Evolutionary conservation across 2,329 filamentous ascomycete genomes (phyloP).

Genomic region (Calonectria montana): DNA sequence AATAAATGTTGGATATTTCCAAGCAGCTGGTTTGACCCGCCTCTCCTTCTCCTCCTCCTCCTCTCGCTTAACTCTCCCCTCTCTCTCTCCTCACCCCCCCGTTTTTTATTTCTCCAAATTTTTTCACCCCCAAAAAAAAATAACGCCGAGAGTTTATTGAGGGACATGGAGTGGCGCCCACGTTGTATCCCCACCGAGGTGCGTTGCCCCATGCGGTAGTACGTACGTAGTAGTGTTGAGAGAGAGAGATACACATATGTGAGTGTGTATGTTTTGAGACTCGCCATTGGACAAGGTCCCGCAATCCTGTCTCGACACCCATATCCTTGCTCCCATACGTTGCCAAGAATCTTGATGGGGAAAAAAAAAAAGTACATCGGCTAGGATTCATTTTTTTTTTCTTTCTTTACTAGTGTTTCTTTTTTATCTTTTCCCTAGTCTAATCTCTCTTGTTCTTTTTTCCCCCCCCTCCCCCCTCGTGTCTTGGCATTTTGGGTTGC

Average conservation of each 20-base stretch:
- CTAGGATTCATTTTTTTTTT: not conserved
- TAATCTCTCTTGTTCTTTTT: constrained; percentile 3
- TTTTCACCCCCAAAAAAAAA: not conserved
- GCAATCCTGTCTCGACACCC: not conserved
- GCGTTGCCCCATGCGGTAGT: not conserved
- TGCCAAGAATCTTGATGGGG: not conserved
- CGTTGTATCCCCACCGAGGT: not conserved
- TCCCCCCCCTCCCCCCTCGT: not conserved
- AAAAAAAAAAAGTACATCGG: not conserved
- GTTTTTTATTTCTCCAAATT: not conserved
- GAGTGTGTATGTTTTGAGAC: not conserved
- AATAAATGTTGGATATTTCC: not conserved
- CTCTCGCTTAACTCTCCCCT: not conserved
- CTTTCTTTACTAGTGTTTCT: not conserved
- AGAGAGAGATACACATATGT: not conserved
- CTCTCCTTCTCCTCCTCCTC: not conserved
- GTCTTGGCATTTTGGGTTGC: not conserved
- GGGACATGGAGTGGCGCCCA: not conserved
- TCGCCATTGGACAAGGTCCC: not conserved
- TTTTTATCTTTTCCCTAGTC: too few relatives aligned
- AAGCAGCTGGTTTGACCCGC: not conserved
- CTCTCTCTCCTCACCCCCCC: not conserved
- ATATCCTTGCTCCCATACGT: not conserved
- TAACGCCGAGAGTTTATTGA: too few relatives aligned
- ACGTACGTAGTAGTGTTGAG: not conserved